Percentiles rank a stretch among this genome's conserved stretches.
phyloP scores from a whole-genome alignment of 108 stramenopile species.

The Nitzschia sp. region DNA sequence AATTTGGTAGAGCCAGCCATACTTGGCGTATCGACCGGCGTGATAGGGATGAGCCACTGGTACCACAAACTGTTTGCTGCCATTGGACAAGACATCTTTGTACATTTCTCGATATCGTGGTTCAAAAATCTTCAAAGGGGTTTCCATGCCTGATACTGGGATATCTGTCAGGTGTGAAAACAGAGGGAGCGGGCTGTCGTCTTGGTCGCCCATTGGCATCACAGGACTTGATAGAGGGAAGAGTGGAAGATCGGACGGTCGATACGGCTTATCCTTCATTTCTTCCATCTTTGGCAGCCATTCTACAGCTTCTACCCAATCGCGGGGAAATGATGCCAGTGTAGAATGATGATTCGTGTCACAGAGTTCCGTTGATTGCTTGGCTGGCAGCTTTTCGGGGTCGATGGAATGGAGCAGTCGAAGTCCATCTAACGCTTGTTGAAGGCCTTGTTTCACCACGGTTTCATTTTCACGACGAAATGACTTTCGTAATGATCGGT shows the following conservation, averaged over 20 bases:
- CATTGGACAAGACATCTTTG: conserved; percentile 28
- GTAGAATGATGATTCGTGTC: not conserved
- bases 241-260: conserved; percentile 3
- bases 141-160: conserved; percentile 14
- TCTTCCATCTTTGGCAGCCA: conserved; percentile 14
- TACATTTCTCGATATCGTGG: conserved; percentile 46
- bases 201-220: not conserved
- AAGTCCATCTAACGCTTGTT: conserved; percentile 11
- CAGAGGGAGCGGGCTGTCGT: conserved; percentile 4
- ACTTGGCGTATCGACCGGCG: conserved; percentile 16
- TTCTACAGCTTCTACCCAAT: conserved; percentile 12
- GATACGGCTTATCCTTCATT: conserved; percentile 5
- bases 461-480: not conserved
- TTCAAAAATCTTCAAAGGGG: conserved; percentile 37
- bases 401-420: conserved; percentile 1
- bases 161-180: conserved; percentile 9
- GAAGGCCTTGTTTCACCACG: conserved; percentile 7
- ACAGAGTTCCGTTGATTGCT: not conserved
- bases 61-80: conserved; percentile 7
- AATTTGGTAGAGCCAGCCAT: conserved; percentile 23
- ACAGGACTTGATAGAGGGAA: conserved; percentile 22
- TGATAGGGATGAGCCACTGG: conserved; percentile 28
- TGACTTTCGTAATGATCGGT: not conserved
- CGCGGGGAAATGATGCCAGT: not conserved
- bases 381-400: not conserved